Base-by-base conservation (phyloP, 169 alveolate genomes). In the Plasmodium malariae region DNA sequence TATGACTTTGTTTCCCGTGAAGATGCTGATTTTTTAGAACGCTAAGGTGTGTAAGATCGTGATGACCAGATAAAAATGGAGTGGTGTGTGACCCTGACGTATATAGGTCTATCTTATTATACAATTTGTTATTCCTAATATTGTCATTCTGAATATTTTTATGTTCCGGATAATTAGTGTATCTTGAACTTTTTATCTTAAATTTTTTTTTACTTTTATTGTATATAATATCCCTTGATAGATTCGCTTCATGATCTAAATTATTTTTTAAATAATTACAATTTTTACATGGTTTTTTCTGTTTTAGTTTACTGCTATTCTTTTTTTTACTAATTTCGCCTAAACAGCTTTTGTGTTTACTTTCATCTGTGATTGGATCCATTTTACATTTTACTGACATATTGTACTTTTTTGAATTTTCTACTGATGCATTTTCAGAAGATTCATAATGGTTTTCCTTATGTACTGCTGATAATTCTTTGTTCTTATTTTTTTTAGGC, bases 161-260 rank as follows among this genome's bases (percentile, higher is more conserved):
- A 32, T 55, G 26, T 28, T 30, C 57, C 26, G 70, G 14, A 37
- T 6, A n/a, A 24, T 37, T 37, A 34, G 17, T 34, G 2, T 43
- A 24, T 28, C 2, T 74, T 34, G 62, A 74, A 59, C 65, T 17
- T 5, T 65, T 43, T 24, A 26, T 62, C 17, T 40, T 48, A 28
- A 28, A 30, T 60, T 74, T 62, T 36, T 74, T 60, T 26, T 74
- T 74, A 30, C 43, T 49, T 11, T 48, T 37, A 37, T 51, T 74
- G 21, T 19, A 59, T 7, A 24, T 60, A 17, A 14, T 24, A 36
- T 60, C 88, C 59, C 37, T 65, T 60, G 71, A 21, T 49, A 40
- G 24, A 24, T 43, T 74, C 12, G 2, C n/a, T 3, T 40, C 74
- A 24, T 74, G 11, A 17, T 60, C 54, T 68, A 34, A 17, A 74